Conservation (phyloP, 1,139 yeast species). For the Geotrichum aggregatum region DNA sequence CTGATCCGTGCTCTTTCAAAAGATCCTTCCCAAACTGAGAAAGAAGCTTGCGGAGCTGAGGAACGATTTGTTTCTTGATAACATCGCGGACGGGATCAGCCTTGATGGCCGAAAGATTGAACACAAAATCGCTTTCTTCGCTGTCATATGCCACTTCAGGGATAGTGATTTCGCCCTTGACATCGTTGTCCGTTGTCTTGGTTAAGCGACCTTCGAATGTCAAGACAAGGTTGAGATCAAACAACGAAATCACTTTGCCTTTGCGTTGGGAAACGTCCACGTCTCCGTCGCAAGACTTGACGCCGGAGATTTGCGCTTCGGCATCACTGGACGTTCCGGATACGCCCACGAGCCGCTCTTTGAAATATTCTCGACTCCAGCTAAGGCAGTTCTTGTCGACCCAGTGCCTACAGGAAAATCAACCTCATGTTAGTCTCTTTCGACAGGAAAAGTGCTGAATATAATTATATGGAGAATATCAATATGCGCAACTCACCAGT, state of each 20-base stretch:
- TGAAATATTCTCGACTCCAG: slow-evolving; percentile 81
- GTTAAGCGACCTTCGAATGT: slow-evolving; percentile 48
- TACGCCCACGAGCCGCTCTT: slow-evolving; percentile 52
- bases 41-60: slow-evolving; percentile 60
- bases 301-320: slow-evolving; percentile 46
- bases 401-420: slow-evolving; percentile 65
- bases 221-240: slow-evolving; percentile 69
- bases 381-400: slow-evolving; percentile 93
- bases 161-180: slow-evolving; percentile 65
- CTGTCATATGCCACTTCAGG: slow-evolving; percentile 98
- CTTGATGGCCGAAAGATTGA: slow-evolving; percentile 56
- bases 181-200: too few relatives aligned
- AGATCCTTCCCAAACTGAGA: slow-evolving; percentile 71
- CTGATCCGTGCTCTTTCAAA: slow-evolving; percentile 71
- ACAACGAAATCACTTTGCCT: slow-evolving; percentile 89
- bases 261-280: slow-evolving; percentile 95
- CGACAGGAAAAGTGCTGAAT: not conserved
- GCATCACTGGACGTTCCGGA: slow-evolving; percentile 42
- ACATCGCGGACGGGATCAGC: slow-evolving; percentile 46
- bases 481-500: slow-evolving; percentile 42
- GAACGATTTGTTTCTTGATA: slow-evolving; percentile 60
- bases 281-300: slow-evolving; percentile 84
- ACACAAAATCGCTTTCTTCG: slow-evolving; percentile 77
- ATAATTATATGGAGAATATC: not conserved
- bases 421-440: not conserved